phyloP scores from a whole-genome alignment of 805 yeast genomes.

The Candida maltosa region DNA sequence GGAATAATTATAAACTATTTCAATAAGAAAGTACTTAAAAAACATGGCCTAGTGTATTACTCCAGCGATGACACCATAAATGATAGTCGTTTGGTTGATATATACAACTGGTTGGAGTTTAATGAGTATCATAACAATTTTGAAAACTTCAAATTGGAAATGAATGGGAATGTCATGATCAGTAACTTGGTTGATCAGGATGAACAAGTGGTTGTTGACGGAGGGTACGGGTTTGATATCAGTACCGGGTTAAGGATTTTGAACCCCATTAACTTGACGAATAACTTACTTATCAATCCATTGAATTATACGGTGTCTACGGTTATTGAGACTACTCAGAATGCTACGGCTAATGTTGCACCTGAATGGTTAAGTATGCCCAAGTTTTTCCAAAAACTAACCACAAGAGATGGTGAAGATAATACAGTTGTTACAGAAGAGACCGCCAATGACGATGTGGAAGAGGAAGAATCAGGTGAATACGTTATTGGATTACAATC shows the following conservation, averaged over 20 bases:
- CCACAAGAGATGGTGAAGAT: constrained; percentile 1
- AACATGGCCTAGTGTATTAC: constrained; percentile 27
- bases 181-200: constrained; percentile 2
- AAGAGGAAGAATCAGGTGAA: constrained; percentile 15
- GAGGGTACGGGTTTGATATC: not conserved
- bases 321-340: too few relatives aligned
- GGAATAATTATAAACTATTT: constrained; percentile 29
- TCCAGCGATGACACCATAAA: constrained; percentile 7
- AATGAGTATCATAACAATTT: constrained; percentile 25
- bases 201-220: not conserved
- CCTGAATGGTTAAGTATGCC: constrained; percentile 19
- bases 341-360: constrained; percentile 12
- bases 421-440: not conserved
- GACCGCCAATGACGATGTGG: constrained; percentile 7
- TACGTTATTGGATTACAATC: constrained; percentile 22
- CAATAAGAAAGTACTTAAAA: constrained; percentile 22
- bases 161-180: constrained; percentile 12
- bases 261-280: constrained; percentile 33
- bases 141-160: constrained; percentile 12
- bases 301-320: constrained; percentile 32
- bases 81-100: constrained; percentile 14
- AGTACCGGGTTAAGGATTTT: constrained; percentile 24
- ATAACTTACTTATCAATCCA: constrained; percentile 36
- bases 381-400: constrained; percentile 11
- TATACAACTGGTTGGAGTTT: constrained; percentile 32